Conservation (phyloP, 202 grass and related monocot genomes). For the Setaria viridis region DNA sequence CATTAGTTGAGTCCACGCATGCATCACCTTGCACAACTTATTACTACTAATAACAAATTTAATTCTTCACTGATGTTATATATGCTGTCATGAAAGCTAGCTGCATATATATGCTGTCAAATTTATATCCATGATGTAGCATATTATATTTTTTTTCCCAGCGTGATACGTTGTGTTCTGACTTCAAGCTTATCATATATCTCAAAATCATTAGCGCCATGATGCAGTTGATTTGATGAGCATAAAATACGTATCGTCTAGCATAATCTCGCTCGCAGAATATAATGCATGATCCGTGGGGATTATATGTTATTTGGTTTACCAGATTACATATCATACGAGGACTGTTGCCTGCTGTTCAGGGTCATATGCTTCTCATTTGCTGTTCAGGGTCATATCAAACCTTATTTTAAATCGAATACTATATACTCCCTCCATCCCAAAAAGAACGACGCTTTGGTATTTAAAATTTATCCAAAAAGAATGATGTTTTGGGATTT, state of each 20-base stretch:
- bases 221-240: slow-evolving; percentile 14
- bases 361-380: neutral
- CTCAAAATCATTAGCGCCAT: neutral
- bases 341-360: neutral
- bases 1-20: slow-evolving; percentile 23
- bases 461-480: too few species aligned
- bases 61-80: neutral
- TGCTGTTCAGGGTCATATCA: neutral
- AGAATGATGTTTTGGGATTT: too few species aligned
- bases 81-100: neutral
- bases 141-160: neutral
- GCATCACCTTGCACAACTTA: slow-evolving; percentile 16
- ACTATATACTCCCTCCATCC: too few species aligned
- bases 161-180: neutral
- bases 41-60: neutral
- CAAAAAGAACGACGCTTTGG: too few species aligned
- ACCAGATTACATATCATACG: neutral
- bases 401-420: too few species aligned
- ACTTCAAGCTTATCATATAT: neutral
- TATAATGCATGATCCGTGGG: neutral
- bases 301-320: neutral
- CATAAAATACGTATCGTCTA: neutral
- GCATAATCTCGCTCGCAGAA: neutral
- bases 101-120: neutral
- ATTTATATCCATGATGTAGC: neutral